These are phyloP conservation scores for Hymenoscyphus fructigenus DNA, from an alignment of 2,329 filamentous ascomycete genomes.

Conservation along the genomic window DNA sequence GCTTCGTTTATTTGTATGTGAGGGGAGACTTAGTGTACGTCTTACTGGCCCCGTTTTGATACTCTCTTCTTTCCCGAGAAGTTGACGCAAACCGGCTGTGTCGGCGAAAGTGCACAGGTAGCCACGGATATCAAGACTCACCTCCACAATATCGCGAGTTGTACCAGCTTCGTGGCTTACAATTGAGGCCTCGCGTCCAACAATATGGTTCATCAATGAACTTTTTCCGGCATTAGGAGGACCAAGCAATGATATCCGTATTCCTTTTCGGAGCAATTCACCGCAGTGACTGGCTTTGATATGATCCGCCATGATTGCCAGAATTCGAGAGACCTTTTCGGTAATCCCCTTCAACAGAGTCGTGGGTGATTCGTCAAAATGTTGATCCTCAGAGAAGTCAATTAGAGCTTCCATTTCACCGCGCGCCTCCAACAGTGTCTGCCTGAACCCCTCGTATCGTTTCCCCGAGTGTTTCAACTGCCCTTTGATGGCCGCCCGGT, in stretches of 20 bases:
- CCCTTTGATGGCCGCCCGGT: conserved; percentile 78
- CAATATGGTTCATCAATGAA: conserved; percentile 84
- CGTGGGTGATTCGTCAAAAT: conserved; percentile 84
- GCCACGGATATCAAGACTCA: conserved; percentile 82
- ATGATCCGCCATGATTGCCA: conserved; percentile 64
- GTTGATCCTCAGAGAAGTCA: conserved; percentile 95
- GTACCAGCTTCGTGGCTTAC: conserved; percentile 92
- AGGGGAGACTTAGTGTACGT: not conserved
- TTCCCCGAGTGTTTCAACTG: conserved; percentile 67
- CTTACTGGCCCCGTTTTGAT: conserved; percentile 5
- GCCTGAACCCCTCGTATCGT: conserved; percentile 82
- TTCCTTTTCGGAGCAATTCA: conserved; percentile 81
- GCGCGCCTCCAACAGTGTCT: conserved; percentile 72
- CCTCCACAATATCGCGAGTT: conserved; percentile 90
- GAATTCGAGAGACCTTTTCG: conserved; percentile 59
- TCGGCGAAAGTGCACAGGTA: conserved; percentile 94
- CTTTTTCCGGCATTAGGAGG: conserved; percentile 96
- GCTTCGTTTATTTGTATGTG: conserved; percentile 32
- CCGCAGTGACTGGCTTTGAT: conserved; percentile 76
- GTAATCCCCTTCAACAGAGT: conserved; percentile 71
- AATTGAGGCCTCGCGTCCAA: conserved; percentile 91
- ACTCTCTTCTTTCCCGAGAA: conserved; percentile 18
- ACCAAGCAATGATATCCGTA: conserved; percentile 81
- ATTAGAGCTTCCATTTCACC: conserved; percentile 94
- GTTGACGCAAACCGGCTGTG: conserved; percentile 79